A percentile compares a stretch with the other conserved stretches of the same genome.
phyloP scores from a whole-genome alignment of 140 eudicot genomes.

The Senecio squalidus region DNA sequence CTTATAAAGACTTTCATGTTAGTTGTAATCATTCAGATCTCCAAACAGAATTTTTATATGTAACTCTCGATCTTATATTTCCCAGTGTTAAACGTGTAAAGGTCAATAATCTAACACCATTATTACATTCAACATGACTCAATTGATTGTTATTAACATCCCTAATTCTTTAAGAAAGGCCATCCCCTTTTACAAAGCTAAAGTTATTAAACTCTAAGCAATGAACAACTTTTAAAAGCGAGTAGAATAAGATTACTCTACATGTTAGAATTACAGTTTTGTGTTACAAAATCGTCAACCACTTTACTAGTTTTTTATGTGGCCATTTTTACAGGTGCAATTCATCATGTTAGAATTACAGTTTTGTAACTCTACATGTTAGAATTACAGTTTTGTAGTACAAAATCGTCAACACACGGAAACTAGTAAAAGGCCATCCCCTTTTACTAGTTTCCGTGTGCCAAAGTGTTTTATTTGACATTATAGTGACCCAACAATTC shows the following conservation, averaged over 20 bases:
- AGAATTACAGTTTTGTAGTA: too few species aligned
- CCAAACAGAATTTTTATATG: background rate
- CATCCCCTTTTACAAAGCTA: background rate
- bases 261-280: too few species aligned
- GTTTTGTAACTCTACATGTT: too few species aligned
- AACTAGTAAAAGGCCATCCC: too few species aligned
- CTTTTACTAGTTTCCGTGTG: too few species aligned
- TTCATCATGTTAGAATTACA: too few species aligned
- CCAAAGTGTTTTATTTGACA: background rate
- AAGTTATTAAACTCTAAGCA: background rate
- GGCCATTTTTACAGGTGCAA: too few species aligned
- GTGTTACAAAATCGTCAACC: too few species aligned
- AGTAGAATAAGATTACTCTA: background rate
- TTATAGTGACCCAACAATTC: background rate
- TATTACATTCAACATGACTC: background rate
- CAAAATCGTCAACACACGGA: too few species aligned
- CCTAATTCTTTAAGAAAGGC: background rate
- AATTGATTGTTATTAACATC: background rate
- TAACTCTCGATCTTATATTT: background rate
- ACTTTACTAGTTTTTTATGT: too few species aligned
- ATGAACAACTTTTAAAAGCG: background rate
- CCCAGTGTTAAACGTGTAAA: background rate
- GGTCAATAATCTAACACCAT: background rate
- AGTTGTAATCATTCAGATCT: background rate
- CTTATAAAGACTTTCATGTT: background rate